Evolutionary conservation across 1,284 basidiomycete species (phyloP), one percentile per base, ranked within the genome.

Genomic region (Heliocybe sulcata): DNA sequence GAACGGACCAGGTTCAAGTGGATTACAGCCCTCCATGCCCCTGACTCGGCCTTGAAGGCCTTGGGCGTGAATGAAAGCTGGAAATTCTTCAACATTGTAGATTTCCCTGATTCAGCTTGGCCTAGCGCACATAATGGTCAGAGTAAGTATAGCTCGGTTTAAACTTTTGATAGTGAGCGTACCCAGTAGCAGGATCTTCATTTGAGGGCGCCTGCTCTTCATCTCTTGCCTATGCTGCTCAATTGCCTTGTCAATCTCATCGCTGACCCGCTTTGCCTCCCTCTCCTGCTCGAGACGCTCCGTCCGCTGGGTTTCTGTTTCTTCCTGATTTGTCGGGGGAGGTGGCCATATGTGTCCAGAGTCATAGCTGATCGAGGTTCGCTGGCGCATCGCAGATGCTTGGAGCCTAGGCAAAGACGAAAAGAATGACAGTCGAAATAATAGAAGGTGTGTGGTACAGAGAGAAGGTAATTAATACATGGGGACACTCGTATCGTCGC

Each of bases 61-160:
- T 75, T 76, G 0, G 83, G 83, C 9, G 81, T 77, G 60, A 82
- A 83, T 56, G 77, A 73, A 16, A 84, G 69, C 59, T 84, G 81
- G 60, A 85, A 81, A 63, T 83, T 83, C 67, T 84, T 84, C 38
- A 86, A 68, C 50, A 83, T 73, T 0, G 83, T 85, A 0, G 82
- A 84, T 63, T 86, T 85, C 22, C 83, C 83, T 1, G 81, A 82
- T 67, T 84, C 82, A 23, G 82, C 79, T 65, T 84, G 82, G 52
- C 83, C 82, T 83, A 58, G 45, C 35, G 50, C 52, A 49, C 16
- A 53, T 50, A 45, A 42, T 35, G 23, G 51, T 45, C 45, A 26
- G 35, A 22, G 10, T 12, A 4, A 23, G 45, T 25, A 31, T 22
- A 25, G 29, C 27, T 8, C 20, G 14, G 9, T 19, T 23, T 51